Base-by-base conservation (phyloP, 352 stramenopile species). In the Plasmopara halstedii region DNA sequence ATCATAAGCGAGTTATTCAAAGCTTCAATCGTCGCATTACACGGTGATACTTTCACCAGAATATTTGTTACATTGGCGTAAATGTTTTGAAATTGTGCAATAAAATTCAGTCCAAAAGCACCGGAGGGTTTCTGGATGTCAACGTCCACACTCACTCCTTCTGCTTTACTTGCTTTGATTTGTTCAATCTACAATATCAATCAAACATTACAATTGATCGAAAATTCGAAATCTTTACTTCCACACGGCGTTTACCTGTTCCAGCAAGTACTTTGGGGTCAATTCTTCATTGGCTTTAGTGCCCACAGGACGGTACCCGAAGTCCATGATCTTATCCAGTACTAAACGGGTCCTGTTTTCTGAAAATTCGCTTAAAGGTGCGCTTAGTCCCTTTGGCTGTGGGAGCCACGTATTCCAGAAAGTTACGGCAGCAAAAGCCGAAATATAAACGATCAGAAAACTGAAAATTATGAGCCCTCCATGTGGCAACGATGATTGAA, bases 51-150 rank as follows among this genome's bases (percentile, higher is more conserved):
- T 8, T 76, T 78, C 9, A 89, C 78, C 10, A 89, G 46, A 43
- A 89, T 85, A 42, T 89, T 89, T 35, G 73, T 89, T 35, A 89
- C 75, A 36, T 89, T 89, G 31, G 78, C 73, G 61, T 89, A 89
- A 47, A 89, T 84, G 53, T 89, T 89, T 50, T 89, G 78, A 58
- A 89, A 89, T 33, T 83, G 74, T 19, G 70, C 67, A 22, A 87
- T 69, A 41, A 89, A 89, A 49, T 89, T 64, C 21, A 89, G 51
- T 4, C 78, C 78, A 57, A 89, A 89, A 0, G 78, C 77, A 14
- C 76, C 74, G 3, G 74, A 82, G 6, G 78, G 78, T 38, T 58
- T 62, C 44, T 89, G 78, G 2, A 89, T 67, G 25, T 88, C 67
- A 8, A 85, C 49, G 38, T 85, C 70, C 7, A 83, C 62, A 2